phyloP scores from a whole-genome alignment of 2,329 filamentous ascomycete species.

The Colletotrichum godetiae region DNA sequence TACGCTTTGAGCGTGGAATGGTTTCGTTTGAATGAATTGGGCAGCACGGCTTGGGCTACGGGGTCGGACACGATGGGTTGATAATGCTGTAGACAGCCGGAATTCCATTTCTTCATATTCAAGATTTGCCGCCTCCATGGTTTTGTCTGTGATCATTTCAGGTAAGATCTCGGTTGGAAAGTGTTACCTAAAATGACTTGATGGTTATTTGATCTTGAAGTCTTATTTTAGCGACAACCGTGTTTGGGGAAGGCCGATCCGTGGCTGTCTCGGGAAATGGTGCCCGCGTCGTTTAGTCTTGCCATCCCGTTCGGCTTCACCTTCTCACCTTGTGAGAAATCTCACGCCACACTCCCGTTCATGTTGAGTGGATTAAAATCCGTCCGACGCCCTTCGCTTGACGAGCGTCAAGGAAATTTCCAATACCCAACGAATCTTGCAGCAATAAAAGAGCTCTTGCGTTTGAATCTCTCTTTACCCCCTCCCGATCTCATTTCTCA shows the following conservation, averaged over 20 bases:
- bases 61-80: not conserved
- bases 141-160: not conserved
- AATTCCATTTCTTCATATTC: slow-evolving; percentile 2
- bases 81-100: slow-evolving; percentile 27
- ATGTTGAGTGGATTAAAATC: not conserved
- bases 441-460: not conserved
- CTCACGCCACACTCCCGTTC: not conserved
- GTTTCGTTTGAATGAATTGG: not conserved
- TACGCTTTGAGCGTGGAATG: slow-evolving; percentile 8
- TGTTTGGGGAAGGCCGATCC: not conserved
- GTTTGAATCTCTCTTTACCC: not conserved
- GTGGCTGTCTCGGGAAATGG: not conserved
- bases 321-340: not conserved
- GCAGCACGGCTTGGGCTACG: slow-evolving; percentile 18
- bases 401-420: not conserved
- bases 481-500: not conserved
- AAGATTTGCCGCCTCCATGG: no score
- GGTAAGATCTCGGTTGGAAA: not conserved
- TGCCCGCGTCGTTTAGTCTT: slow-evolving; percentile 9
- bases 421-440: not conserved
- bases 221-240: not conserved
- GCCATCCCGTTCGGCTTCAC: slow-evolving; percentile 5
- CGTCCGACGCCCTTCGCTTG: not conserved
- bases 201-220: no score
- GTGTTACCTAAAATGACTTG: no score